Conservation (phyloP, 2,329 filamentous ascomycete species). For the Sphaerulina vaccinii region DNA sequence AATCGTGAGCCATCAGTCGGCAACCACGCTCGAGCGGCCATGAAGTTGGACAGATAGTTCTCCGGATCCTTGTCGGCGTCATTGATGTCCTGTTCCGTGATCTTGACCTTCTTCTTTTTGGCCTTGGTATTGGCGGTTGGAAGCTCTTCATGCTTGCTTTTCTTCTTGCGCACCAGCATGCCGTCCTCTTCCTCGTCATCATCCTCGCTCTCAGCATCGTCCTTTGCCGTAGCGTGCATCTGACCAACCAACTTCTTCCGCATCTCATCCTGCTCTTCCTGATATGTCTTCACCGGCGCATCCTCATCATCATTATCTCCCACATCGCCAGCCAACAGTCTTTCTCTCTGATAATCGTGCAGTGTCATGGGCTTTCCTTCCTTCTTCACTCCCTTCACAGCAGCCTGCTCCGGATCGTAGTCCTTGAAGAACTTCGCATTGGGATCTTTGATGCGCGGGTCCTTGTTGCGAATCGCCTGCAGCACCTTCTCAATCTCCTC, state of each 20-base stretch:
- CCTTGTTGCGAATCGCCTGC: constrained; percentile 82
- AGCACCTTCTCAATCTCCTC: constrained; percentile 83
- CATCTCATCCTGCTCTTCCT: constrained; percentile 81
- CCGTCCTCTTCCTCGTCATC: constrained; percentile 61
- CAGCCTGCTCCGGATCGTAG: constrained; percentile 54
- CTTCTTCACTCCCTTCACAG: constrained; percentile 35
- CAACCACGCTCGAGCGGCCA: constrained; percentile 88
- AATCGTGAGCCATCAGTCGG: constrained; percentile 65
- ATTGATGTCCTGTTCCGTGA: constrained; percentile 63
- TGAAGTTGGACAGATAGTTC: constrained; percentile 89
- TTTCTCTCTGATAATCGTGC: constrained; percentile 87
- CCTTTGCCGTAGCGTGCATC: constrained; percentile 65
- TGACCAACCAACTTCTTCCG: constrained; percentile 76
- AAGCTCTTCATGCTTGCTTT: constrained; percentile 37
- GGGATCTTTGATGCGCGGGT: constrained; percentile 85
- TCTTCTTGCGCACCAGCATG: constrained; percentile 72
- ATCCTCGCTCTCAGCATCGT: constrained; percentile 49
- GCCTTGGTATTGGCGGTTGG: constrained; percentile 29
- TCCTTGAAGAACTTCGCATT: constrained; percentile 74
- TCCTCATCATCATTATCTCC: constrained; percentile 58
- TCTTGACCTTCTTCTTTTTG: constrained; percentile 33
- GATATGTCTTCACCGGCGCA: constrained; percentile 66
- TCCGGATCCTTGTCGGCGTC: constrained; percentile 87
- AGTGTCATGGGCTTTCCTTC: constrained; percentile 83
- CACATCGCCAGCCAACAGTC: constrained; percentile 73